Base-by-base conservation (phyloP, 2,329 filamentous ascomycete species). In the Tolypocladium inflatum region DNA sequence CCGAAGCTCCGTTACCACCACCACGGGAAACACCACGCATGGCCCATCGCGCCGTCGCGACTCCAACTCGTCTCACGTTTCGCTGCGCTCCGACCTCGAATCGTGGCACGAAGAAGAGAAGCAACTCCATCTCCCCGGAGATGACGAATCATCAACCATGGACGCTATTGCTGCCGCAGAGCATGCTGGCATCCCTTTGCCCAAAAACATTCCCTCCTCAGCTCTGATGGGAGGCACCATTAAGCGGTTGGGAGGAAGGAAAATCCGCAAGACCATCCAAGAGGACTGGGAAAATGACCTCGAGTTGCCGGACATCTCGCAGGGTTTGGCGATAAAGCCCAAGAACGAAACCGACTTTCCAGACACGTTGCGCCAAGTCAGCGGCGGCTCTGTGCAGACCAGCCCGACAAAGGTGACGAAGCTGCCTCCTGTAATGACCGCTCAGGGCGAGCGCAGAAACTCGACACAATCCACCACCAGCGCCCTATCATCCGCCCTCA, bases 191-290 rank as follows among this genome's bases (percentile, higher is more conserved):
- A 96, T 99, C 63, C 93, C 94, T 8, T 84, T 97, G 58, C 94
- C 94, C 35, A 79, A 84, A 55, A 92, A 92, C 69, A 85, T 97
- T 38, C 91, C 93, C 1, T 85, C 89, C 37, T 96, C 93, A 23
- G 94, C 94, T 37, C 78, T 99, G 48, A 83, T 94, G 70, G 93
- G 93, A 56, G 94, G 94, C 56, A 93, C 91, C 11, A 97, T 97
- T 69, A 96, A 95, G 76, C 82, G 92, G 64, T 80, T 97, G 39
- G 92, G 92, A 55, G 85, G 85, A 59, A 82, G 84, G 64, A 91
- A 87, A 66, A 79, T 88, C 23, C 87, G 85, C 67, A 88, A 84
- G 67, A 84, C 87, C 45, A 83, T 90, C 59, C 85, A 89, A 62
- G 88, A 91, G 65, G 89, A 93, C 70, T 93, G 90, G 86, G 87